Conservation (phyloP, 1,139 yeast genomes). For the Lodderomyces beijingensis region DNA sequence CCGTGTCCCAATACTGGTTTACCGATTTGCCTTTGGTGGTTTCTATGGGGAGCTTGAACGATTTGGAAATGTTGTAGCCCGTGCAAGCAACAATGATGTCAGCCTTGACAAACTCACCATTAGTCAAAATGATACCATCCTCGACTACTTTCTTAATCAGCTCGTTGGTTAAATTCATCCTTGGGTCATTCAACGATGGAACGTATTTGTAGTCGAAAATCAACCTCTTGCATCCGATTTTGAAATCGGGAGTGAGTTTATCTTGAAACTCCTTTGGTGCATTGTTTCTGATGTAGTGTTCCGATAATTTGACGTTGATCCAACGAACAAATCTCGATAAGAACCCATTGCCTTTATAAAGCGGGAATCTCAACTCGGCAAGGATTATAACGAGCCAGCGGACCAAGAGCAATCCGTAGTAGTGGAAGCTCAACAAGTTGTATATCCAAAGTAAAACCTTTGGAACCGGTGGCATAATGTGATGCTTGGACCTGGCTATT, state of each 20-base stretch:
- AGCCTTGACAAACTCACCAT: constrained; percentile 28
- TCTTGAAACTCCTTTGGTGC: constrained; percentile 35
- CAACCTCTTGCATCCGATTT: constrained; percentile 42
- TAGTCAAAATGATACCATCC: constrained; percentile 25
- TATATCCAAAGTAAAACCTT: constrained; percentile 18
- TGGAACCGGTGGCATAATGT: constrained; percentile 39
- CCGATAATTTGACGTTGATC: constrained; percentile 18
- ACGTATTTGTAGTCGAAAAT: constrained; percentile 37
- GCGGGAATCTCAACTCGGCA: constrained; percentile 35
- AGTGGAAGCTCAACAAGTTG: constrained; percentile 21
- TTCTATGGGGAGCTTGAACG: constrained; percentile 19
- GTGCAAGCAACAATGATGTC: constrained; percentile 45
- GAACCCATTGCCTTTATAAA: constrained; percentile 30
- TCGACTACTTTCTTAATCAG: constrained; percentile 26
- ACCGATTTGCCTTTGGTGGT: constrained; percentile 28
- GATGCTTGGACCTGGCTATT: constrained; percentile 35
- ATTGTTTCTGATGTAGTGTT: constrained; percentile 25
- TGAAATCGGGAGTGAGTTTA: constrained; percentile 32
- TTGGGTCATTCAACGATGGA: constrained; percentile 30
- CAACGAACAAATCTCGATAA: constrained; percentile 26
- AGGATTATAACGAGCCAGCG: constrained; percentile 25
- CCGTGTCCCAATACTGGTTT: constrained; percentile 23
- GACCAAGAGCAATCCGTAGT: constrained; percentile 24
- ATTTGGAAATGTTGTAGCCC: constrained; percentile 29
- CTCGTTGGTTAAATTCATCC: constrained; percentile 24